These are phyloP conservation scores for Pleurotus giganteus DNA, from an alignment of 768 basidiomycete species.

Conservation along the genomic window DNA sequence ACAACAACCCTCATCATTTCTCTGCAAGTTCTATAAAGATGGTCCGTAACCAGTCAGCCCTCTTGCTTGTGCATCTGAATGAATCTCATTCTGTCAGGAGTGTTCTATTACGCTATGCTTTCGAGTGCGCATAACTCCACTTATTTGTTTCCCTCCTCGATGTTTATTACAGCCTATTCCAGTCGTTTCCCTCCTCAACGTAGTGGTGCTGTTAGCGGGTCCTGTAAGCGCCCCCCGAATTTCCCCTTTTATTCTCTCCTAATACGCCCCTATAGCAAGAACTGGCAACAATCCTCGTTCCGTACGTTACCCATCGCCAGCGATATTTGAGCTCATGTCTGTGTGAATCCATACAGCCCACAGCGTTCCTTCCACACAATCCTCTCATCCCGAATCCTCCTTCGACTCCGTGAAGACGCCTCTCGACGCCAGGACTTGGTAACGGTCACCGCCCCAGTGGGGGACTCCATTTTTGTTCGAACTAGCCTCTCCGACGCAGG, in stretches of 20 bases:
- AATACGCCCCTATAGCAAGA: not conserved
- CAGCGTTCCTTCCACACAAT: slow-evolving; percentile 4
- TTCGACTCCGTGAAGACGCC: slow-evolving; percentile 1
- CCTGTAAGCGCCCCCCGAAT: not conserved
- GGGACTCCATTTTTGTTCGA: not conserved
- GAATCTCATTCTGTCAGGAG: not conserved
- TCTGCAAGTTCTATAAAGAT: not conserved
- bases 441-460: not conserved
- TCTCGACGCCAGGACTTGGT: not conserved
- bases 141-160: not conserved
- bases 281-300: not conserved
- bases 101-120: not conserved
- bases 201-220: not conserved
- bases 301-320: no score
- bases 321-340: no score
- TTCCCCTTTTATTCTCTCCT: not conserved
- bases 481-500: no score
- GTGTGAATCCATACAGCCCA: not conserved
- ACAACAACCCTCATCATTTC: not conserved
- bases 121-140: not conserved
- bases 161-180: not conserved
- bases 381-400: slow-evolving; percentile 9
- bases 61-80: not conserved
- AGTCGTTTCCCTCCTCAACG: not conserved
- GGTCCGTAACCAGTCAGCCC: not conserved